Base-by-base conservation (phyloP, 2,329 filamentous ascomycete genomes). In the Ophiostoma piceae region DNA sequence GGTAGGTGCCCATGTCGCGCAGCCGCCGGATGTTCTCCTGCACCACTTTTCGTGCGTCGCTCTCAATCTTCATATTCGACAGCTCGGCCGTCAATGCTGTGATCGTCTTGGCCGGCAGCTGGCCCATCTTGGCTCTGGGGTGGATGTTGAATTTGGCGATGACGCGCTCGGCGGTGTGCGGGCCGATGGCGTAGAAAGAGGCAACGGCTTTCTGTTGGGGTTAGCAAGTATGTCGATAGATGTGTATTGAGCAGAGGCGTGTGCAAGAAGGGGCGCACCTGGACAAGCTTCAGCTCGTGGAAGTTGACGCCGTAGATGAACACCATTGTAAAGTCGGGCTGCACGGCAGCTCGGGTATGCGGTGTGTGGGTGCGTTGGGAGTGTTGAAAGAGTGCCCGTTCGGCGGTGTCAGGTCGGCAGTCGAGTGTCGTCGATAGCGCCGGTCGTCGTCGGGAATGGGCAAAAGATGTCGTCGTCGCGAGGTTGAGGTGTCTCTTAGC, bases 1-100 rank as follows among this genome's bases (percentile, higher is more conserved):
- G 84, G 78, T 96, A 96, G 3, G 90, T 89, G 67, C 94, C 94
- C 83, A 97, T 97, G 76, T 97, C 94, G 78, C 91, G 92, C 79
- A 99, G 77, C 71, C 94, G 84, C 77, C 84, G 84, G 75, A 99
- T 96, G 77, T 98, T 95, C 67, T 97, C 92, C 76, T 90, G 85
- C 51, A 97, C 81, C 71, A 92, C 82, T 77, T 90, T 87, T 76
- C 88, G 84, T 73, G 96, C 84, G 76, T 98, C 94, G 79, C 91
- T 96, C 79, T 97, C 95, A 76, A 98, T 92, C 71, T 91, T 96
- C 92, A 99, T 94, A 69, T 88, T 89, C 19, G 92, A 92, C 57
- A 99, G 84, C 76, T 96, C 92, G 67, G 90, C 90, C 29, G 91
- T 95, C 72, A 99, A 84, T 68, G 91, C 90, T 68, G 92, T 89